Evolutionary conservation across 2,329 filamentous ascomycete genomes (phyloP), one percentile per base, ranked within the genome.

Genomic region (Capronia americana): DNA sequence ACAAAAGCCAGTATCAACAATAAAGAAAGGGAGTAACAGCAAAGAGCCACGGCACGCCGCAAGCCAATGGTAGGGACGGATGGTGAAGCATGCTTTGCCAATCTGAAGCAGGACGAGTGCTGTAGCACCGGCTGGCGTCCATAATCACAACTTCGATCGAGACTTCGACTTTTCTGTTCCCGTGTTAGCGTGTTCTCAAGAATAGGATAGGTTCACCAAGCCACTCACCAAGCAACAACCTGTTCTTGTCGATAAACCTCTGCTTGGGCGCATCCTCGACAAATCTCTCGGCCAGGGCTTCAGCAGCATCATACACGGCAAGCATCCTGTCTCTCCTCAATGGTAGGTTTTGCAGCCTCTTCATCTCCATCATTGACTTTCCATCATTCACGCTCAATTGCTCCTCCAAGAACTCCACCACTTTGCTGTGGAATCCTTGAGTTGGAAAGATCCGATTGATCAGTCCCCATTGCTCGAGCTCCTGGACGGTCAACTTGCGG

Each of bases 351-450:
- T 82, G 80, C 73, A 84, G 70, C 71, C 82, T 76, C 75, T 84
- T 84, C 71, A 77, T 79, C 77, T 84, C 82, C 72, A 83, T 82
- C 82, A 85, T 84, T 71, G 81, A 83, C 74, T 80, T 81, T 23
- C 82, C 82, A 75, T 84, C 82, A 73, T 84, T 84, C 0, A 76
- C 93, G 57, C 72, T 72, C 48, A 84, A 69, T 73, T 83, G 79
- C 24, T 75, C 79, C 50, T 80, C 73, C 65, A 85, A 69, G 63
- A 81, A 84, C 51, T 67, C 71, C 1, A 76, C 59, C 0, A 84
- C 81, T 63, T 77, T 74, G 0, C 68, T 69, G 20, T 81, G 80
- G 62, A 84, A 85, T 2, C 73, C 76, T 1, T 79, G 77, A 1
- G 65, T 69, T 0, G 75, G 74, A 71, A 83, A 83, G 3, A 84